phyloP scores from a whole-genome alignment of 208 protist species.

The Vickermania spadyakhi region DNA sequence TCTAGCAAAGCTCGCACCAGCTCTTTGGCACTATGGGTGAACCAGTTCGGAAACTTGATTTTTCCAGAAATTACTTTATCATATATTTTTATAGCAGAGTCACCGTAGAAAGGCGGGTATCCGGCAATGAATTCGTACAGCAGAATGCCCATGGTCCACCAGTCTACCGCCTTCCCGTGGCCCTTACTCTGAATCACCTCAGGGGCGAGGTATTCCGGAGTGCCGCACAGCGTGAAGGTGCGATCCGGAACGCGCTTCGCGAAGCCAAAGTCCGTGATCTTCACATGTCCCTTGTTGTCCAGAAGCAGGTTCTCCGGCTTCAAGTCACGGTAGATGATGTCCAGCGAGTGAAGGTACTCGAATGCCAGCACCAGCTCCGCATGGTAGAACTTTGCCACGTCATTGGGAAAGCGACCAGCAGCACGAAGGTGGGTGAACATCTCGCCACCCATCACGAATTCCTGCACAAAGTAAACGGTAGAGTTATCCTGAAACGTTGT shows the following conservation, averaged over 20 bases:
- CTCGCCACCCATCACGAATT: constrained; percentile 90
- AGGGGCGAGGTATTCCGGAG: constrained; percentile 85
- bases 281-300: constrained; percentile 74
- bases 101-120: constrained; percentile 89
- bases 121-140: constrained; percentile 94
- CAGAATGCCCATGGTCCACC: constrained; percentile 95
- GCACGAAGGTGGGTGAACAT: constrained; percentile 86
- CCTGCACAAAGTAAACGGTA: constrained; percentile 89
- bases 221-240: constrained; percentile 86
- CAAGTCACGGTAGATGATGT: constrained; percentile 85
- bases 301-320: constrained; percentile 80
- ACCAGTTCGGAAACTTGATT: constrained; percentile 82
- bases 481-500: constrained; percentile 92
- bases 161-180: constrained; percentile 95
- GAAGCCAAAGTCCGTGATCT: constrained; percentile 85
- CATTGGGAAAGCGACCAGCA: constrained; percentile 73
- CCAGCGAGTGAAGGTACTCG: constrained; percentile 85
- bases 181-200: constrained; percentile 90
- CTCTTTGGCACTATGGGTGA: constrained; percentile 59
- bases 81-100: constrained; percentile 82
- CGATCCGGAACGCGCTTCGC: constrained; percentile 74
- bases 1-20: constrained; percentile 79
- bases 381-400: constrained; percentile 88
- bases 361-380: constrained; percentile 89
- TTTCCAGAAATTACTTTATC: constrained; percentile 78